These are phyloP conservation scores for Globisporangium mamillatum DNA, from an alignment of 352 stramenopile genomes.

Conservation along the genomic window DNA sequence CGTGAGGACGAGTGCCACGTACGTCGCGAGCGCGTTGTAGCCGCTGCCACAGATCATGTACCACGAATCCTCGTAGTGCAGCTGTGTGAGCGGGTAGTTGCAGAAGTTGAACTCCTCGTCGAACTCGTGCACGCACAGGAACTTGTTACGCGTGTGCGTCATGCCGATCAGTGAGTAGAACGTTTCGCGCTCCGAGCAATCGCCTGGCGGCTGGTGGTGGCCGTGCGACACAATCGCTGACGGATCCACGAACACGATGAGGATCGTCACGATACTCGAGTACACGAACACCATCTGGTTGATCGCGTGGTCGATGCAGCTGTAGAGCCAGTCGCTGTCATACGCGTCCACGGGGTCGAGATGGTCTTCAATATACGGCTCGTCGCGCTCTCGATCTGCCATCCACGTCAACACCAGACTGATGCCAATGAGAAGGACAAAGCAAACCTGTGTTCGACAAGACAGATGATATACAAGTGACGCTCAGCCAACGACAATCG, in stretches of 20 bases:
- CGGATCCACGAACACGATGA: slow-evolving; percentile 61
- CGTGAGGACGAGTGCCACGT: slow-evolving; percentile 44
- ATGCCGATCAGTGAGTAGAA: slow-evolving; percentile 65
- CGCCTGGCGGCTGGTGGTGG: slow-evolving; percentile 70
- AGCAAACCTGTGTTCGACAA: slow-evolving; percentile 33
- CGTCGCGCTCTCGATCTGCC: slow-evolving; percentile 65
- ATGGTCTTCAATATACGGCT: slow-evolving; percentile 43
- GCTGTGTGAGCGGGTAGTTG: slow-evolving; percentile 73
- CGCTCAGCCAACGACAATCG: background rate
- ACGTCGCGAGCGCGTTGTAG: slow-evolving; percentile 57
- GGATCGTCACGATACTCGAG: slow-evolving; percentile 51
- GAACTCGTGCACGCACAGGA: slow-evolving; percentile 73
- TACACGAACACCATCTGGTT: slow-evolving; percentile 82
- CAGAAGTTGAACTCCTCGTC: slow-evolving; percentile 85
- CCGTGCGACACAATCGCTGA: slow-evolving; percentile 70
- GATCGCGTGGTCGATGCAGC: slow-evolving; percentile 74
- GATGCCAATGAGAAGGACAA: slow-evolving; percentile 42
- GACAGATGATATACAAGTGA: background rate
- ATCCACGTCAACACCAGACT: slow-evolving; percentile 68
- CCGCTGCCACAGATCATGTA: slow-evolving; percentile 84
- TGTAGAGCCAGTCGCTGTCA: slow-evolving; percentile 81
- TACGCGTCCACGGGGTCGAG: slow-evolving; percentile 67
- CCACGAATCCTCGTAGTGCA: slow-evolving; percentile 71
- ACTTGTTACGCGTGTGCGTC: slow-evolving; percentile 53
- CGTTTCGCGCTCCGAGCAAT: slow-evolving; percentile 57